Evolutionary conservation across 768 basidiomycete species (phyloP).

Genomic region (Stropharia rugosoannulata): DNA sequence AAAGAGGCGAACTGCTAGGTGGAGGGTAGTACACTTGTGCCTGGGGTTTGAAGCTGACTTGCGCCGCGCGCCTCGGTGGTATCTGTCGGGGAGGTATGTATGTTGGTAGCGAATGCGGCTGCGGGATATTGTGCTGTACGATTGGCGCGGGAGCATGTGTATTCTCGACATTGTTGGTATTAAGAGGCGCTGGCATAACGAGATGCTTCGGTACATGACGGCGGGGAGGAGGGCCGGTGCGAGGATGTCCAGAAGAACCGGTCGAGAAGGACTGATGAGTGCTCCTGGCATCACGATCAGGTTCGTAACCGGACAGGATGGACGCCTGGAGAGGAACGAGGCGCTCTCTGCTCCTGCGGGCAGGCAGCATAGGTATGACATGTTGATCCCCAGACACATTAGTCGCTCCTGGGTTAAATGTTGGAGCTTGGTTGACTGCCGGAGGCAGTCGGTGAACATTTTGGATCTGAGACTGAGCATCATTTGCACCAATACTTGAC

Average conservation of each 20-base stretch:
- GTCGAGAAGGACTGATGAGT: slow-evolving; percentile 25
- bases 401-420: neutral
- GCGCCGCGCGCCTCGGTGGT: slow-evolving; percentile 10
- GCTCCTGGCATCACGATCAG: slow-evolving; percentile 20
- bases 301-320: slow-evolving; percentile 2
- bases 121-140: neutral
- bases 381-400: neutral
- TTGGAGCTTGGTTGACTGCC: neutral
- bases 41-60: slow-evolving; percentile 12
- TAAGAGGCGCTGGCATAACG: slow-evolving; percentile 74
- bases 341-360: slow-evolving; percentile 6
- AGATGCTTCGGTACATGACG: slow-evolving; percentile 57
- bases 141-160: neutral
- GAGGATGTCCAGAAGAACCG: slow-evolving; percentile 22
- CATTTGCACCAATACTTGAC: too few relatives aligned
- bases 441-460: too few relatives aligned
- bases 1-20: neutral
- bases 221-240: slow-evolving; percentile 22
- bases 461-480: too few relatives aligned
- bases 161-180: slow-evolving; percentile 20
- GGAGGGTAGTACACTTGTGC: slow-evolving; percentile 8
- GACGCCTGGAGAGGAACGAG: neutral
- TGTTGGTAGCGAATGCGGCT: neutral
- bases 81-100: slow-evolving; percentile 10
- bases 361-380: neutral